Evolutionary conservation across 257 asterid species (phyloP), one percentile per base, ranked within the genome.

Genomic region (Solanum dulcamara): DNA sequence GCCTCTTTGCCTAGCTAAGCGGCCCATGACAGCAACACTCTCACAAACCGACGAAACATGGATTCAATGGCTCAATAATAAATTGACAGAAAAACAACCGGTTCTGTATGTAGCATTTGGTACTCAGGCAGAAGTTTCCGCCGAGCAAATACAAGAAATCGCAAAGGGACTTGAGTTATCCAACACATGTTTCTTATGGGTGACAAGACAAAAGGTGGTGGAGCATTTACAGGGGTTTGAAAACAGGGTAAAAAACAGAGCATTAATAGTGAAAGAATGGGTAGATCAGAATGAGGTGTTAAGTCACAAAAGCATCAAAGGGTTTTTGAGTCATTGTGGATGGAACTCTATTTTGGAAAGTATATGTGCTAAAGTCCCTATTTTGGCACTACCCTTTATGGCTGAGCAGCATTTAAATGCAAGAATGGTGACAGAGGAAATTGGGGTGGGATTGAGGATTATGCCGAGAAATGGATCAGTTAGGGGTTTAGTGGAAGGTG

Each of bases 61-160:
- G 74, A 59, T 87, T 20, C 66, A 70, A 3, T 94, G 92, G 87
- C 90, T 95, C 75, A 94, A 95, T 17, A 77, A 44, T 17, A 93
- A 88, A 24, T 32, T 86, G 53, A 80, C 85, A 1, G 28, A 72
- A 22, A 88, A 88, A 20, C 87, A 71, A 2, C 75, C 89, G 3
- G 97, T 95, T 79, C 1, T 95, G 84, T 95, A 93, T 32, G 95
- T 94, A 1, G 91, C 98, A 37, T 95, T 95, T 15, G 98, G 98
- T 6, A 86, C 98, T 18, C 98, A 95, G 44, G 97, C 98, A 0
- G 91, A 92, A 1, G 72, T 95, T 1, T 79, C 93, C 7, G 30
- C 62, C 0, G 96, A 92, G 14, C 97, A 95, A 48, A 59, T 94
- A 2, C 67, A n/a, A 6, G 94, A 90, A 50, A 88, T 95, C 6